Percentiles rank a stretch among this genome's conserved stretches.
These are phyloP conservation scores for Heimioporus retisporus DNA, from an alignment of 1,284 basidiomycete species.

Conservation along the genomic window DNA sequence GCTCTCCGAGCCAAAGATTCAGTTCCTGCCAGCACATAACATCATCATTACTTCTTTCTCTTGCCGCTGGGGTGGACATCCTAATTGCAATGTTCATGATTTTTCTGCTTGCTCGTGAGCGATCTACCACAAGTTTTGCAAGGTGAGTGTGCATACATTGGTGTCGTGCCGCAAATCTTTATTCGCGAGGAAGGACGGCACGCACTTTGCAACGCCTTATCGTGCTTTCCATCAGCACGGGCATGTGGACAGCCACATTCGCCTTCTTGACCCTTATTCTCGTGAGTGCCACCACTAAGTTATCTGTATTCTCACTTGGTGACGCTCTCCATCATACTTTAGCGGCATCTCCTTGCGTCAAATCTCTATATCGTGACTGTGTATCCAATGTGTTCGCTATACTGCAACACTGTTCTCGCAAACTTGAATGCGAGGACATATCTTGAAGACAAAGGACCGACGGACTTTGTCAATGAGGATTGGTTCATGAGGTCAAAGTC, in stretches of 20 bases:
- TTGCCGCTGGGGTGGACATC: slow-evolving; percentile 13
- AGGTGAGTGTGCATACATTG: slow-evolving; percentile 3
- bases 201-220: slow-evolving; percentile 23
- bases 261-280: slow-evolving; percentile 19
- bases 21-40: neutral
- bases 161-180: neutral
- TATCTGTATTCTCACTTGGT: slow-evolving; percentile 4
- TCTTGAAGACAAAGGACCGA: slow-evolving; percentile 6
- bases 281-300: no score
- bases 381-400: slow-evolving; percentile 23
- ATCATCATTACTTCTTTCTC: neutral
- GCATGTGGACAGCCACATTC: slow-evolving; percentile 26
- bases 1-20: neutral
- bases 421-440: slow-evolving; percentile 25
- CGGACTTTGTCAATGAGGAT: neutral
- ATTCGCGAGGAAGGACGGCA: slow-evolving; percentile 13
- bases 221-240: slow-evolving; percentile 24
- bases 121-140: neutral
- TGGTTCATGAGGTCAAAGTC: neutral
- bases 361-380: slow-evolving; percentile 3
- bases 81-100: slow-evolving; percentile 13
- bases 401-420: slow-evolving; percentile 25
- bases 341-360: slow-evolving; percentile 6
- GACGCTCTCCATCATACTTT: no score
- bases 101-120: slow-evolving; percentile 18